A percentile compares a stretch with the other conserved stretches of the same genome.
These are phyloP conservation scores for Cytospora schulzeri DNA, from an alignment of 2,329 filamentous ascomycete species.

Conservation along the genomic window DNA sequence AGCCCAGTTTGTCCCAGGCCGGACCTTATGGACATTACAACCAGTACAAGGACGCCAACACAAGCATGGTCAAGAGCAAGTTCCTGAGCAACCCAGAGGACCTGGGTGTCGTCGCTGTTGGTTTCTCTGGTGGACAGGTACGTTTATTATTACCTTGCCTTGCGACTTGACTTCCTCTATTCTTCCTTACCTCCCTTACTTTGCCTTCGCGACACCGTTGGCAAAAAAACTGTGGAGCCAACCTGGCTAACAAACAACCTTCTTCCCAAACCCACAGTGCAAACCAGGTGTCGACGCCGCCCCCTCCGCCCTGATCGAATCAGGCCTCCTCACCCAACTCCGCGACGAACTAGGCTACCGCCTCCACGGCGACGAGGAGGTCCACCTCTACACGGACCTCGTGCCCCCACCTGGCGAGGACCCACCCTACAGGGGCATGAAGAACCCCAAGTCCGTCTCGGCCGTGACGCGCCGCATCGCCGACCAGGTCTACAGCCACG, in stretches of 20 bases:
- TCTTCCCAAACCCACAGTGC: slow-evolving; percentile 56
- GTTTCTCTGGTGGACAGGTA: slow-evolving; percentile 96
- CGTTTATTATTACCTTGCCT: slow-evolving; percentile 31
- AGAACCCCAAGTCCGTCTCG: slow-evolving; percentile 84
- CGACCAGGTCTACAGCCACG: slow-evolving; percentile 85
- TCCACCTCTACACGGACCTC: slow-evolving; percentile 80
- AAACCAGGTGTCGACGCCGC: slow-evolving; percentile 92
- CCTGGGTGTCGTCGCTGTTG: slow-evolving; percentile 89
- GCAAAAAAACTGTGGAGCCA: too few species aligned
- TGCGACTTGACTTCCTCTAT: slow-evolving; percentile 5
- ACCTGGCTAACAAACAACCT: not conserved
- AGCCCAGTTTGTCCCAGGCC: slow-evolving; percentile 28
- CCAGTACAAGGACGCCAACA: slow-evolving; percentile 46
- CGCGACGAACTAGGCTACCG: slow-evolving; percentile 85
- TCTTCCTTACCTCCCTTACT: too few species aligned
- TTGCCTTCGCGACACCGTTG: too few species aligned
- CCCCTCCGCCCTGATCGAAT: slow-evolving; percentile 83
- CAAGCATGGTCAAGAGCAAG: slow-evolving; percentile 60
- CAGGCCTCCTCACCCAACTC: slow-evolving; percentile 83
- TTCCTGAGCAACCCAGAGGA: slow-evolving; percentile 81
- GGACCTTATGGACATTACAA: slow-evolving; percentile 23
- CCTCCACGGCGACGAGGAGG: slow-evolving; percentile 78
- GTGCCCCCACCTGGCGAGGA: slow-evolving; percentile 63
- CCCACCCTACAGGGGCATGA: slow-evolving; percentile 87
- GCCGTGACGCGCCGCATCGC: slow-evolving; percentile 80